Percentiles rank a stretch among this genome's conserved stretches.
Evolutionary conservation across 2,329 filamentous ascomycete species (phyloP).

Genomic region (Canariomyces notabilis): DNA sequence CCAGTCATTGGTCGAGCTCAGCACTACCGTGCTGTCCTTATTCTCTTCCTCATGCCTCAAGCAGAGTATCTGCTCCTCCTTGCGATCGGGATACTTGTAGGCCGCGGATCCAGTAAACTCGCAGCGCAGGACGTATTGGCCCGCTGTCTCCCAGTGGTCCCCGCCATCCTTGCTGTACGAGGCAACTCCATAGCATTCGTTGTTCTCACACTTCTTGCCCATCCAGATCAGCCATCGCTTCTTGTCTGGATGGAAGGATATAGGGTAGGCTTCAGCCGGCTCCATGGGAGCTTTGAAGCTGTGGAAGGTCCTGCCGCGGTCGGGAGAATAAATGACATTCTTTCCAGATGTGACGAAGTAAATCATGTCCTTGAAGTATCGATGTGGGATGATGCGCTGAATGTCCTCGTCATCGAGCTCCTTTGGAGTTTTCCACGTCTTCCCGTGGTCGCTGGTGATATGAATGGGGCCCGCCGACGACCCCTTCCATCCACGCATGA

Average conservation of each 20-base stretch:
- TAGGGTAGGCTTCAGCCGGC: conserved; percentile 38
- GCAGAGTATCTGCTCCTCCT: conserved; percentile 55
- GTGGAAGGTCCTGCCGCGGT: conserved; percentile 70
- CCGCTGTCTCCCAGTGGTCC: conserved; percentile 69
- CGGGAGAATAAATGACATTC: conserved; percentile 73
- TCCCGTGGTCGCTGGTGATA: conserved; percentile 81
- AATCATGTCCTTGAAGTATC: conserved; percentile 75
- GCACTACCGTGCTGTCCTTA: conserved; percentile 57
- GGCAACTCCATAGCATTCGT: conserved; percentile 66
- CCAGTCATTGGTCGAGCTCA: conserved; percentile 75
- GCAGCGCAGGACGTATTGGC: conserved; percentile 72
- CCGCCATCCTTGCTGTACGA: conserved; percentile 77
- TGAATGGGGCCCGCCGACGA: conserved; percentile 56
- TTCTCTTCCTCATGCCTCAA: conserved; percentile 59
- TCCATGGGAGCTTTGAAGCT: conserved; percentile 65
- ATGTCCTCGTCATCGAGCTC: conserved; percentile 68
- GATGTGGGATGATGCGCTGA: conserved; percentile 67
- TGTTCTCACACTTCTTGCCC: conserved; percentile 62
- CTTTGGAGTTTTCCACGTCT: conserved; percentile 63
- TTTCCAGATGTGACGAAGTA: conserved; percentile 70
- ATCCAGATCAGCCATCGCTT: conserved; percentile 92
- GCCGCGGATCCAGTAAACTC: conserved; percentile 71
- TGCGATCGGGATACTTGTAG: conserved; percentile 43
- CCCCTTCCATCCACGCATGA: conserved; percentile 45
- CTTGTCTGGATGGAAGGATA: conserved; percentile 77